phyloP scores from a whole-genome alignment of 2,329 filamentous ascomycete species.

The Mycosphaerella arachidis region DNA sequence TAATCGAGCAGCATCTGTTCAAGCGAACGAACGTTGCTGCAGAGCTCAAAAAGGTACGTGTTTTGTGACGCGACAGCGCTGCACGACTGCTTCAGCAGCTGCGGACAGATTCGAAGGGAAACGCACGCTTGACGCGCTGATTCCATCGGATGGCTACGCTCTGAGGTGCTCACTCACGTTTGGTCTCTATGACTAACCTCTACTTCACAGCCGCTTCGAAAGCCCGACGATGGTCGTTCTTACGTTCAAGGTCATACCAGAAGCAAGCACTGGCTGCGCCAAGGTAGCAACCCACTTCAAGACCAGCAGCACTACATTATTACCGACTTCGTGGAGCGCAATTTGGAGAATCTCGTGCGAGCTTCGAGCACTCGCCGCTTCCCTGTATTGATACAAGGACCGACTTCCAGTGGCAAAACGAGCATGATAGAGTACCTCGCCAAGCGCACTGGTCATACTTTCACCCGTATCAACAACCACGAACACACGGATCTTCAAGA shows the following conservation, averaged over 20 bases:
- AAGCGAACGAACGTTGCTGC: conserved; percentile 65
- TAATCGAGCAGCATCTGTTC: conserved; percentile 77
- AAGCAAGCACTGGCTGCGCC: conserved; percentile 64
- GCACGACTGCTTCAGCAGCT: too few relatives aligned
- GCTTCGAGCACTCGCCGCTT: conserved; percentile 89
- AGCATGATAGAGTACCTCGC: conserved; percentile 99
- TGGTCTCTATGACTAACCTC: too few relatives aligned
- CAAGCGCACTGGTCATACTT: conserved; percentile 94
- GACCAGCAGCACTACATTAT: conserved; percentile 90
- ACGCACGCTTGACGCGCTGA: too few relatives aligned
- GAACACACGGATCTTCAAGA: conserved; percentile 98
- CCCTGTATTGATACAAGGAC: conserved; percentile 91
- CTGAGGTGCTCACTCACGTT: too few relatives aligned
- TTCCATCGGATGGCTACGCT: too few relatives aligned
- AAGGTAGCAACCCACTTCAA: conserved; percentile 62
- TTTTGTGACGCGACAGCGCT: too few relatives aligned
- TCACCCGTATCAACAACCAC: conserved; percentile 98
- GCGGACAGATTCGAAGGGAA: too few relatives aligned
- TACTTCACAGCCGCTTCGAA: conserved; percentile 54
- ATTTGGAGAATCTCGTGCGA: conserved; percentile 88
- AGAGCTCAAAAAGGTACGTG: conserved; percentile 60
- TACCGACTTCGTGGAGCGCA: conserved; percentile 89
- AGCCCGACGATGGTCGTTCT: conserved; percentile 67
- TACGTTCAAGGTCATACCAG: conserved; percentile 60
- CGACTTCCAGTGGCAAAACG: conserved; percentile 95